Base-by-base conservation (phyloP, 2,329 filamentous ascomycete genomes). In the Colletotrichum cordylinicola region DNA sequence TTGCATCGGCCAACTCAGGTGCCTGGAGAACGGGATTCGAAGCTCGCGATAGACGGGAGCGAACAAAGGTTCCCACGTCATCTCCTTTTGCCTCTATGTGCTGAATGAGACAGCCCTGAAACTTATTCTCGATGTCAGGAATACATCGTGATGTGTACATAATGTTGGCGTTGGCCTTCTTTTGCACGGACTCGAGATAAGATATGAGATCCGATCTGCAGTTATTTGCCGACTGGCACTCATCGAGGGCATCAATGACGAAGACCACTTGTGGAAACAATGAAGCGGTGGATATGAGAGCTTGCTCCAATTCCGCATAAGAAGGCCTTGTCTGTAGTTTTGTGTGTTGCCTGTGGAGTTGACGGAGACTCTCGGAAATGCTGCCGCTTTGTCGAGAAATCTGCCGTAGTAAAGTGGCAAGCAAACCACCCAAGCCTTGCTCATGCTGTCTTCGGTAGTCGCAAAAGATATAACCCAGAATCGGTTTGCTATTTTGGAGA, bases 381-480 rank as follows among this genome's bases (percentile, higher is more conserved):
- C 3, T 8, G 18, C 10, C n/a, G n/a, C n/a, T n/a, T 55, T 74
- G 7, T n/a, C 48, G 73, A 4, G 72, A 70, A 9, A 88, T 78
- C 77, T 88, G 86, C 69, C 81, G 85, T 4, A 87, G 67, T 0
- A 88, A 33, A 71, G 78, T 84, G 2, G 79, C 67, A 1, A 87
- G 67, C 0, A 88, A 71, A 61, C 82, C 31, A 2, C 81, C 73
- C 3, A 79, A 37, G 0, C 73, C 83, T 66, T 89, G 87, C 21
- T 88, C 81, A 1, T 83, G 73, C 12, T 83, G 77, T 5, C 79
- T 79, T 24, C 79, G 79, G 76, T 85, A 88, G 68, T 87, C 85
- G 80, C 84, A 88, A 71, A 88, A 91, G 0, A 90, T 27, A 35
- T 86, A 90, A 0, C 84, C 86, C 33, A 90, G 80, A 1, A 84